Evolutionary conservation across 225 moss, liverwort and hornwort species (phyloP).

Genomic region (Marchantia paleacea): DNA sequence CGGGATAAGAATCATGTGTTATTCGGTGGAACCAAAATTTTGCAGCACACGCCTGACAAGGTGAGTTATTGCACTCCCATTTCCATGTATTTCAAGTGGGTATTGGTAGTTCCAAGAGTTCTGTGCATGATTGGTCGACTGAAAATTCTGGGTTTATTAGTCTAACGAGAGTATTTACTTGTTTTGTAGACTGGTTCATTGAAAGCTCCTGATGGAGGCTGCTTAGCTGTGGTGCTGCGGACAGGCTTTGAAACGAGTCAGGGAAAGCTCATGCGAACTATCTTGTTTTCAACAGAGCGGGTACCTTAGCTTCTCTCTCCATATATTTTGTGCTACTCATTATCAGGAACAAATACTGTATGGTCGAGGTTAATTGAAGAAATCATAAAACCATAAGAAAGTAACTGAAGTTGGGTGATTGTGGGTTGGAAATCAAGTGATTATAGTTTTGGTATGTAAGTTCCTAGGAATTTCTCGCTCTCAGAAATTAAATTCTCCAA

Average conservation of each 20-base stretch:
- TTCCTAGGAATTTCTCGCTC: too few species aligned
- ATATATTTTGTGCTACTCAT: too few species aligned
- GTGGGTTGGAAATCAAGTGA: too few species aligned
- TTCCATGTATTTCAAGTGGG: too few species aligned
- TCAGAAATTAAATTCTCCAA: too few species aligned
- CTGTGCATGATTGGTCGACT: neutral
- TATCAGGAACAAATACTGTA: too few species aligned
- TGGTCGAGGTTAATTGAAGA: too few species aligned
- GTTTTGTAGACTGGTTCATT: conserved; percentile 50
- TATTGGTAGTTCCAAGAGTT: neutral
- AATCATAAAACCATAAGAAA: too few species aligned
- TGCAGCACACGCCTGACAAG: conserved; percentile 92
- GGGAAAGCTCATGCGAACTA: conserved; percentile 99
- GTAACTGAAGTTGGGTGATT: too few species aligned
- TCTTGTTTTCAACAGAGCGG: conserved; percentile 94
- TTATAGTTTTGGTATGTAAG: too few species aligned
- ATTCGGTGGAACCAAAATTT: conserved; percentile 95
- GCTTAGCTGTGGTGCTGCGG: conserved; percentile 88
- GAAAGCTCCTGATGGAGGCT: conserved; percentile 96
- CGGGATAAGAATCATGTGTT: conserved; percentile 90
- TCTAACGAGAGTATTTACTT: neutral
- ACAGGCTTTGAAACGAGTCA: conserved; percentile 99
- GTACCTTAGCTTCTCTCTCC: conserved; percentile 30
- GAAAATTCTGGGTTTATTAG: neutral
- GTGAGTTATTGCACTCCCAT: conserved; percentile 17